A percentile compares a stretch with the other conserved stretches of the same genome.
Evolutionary conservation across 495 filamentous ascomycete genomes (phyloP).

Genomic region (Penicillium bialowiezense): DNA sequence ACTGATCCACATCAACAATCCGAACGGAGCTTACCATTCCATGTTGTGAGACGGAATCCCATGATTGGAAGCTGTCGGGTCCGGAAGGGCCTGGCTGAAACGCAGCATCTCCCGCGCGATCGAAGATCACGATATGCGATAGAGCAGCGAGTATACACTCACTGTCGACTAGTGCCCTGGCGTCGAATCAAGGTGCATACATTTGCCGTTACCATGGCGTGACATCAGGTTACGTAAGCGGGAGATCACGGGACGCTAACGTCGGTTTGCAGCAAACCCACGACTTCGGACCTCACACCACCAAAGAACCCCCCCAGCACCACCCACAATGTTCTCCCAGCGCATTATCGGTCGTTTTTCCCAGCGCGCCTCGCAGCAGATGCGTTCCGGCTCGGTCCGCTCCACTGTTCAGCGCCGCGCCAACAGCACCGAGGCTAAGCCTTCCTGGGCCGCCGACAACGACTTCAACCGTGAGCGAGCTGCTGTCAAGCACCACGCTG

Average conservation of each 20-base stretch:
- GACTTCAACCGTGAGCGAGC: conserved; percentile 82
- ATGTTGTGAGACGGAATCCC: conserved; percentile 81
- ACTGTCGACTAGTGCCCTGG: neutral
- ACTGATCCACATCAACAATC: neutral
- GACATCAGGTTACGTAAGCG: conserved; percentile 45
- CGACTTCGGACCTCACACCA: conserved; percentile 24
- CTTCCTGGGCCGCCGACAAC: conserved; percentile 64
- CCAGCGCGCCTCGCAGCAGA: conserved; percentile 56
- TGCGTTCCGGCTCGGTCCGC: conserved; percentile 55
- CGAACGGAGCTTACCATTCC: conserved; percentile 65
- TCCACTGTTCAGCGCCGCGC: conserved; percentile 63
- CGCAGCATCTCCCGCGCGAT: conserved; percentile 15
- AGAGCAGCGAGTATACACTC: neutral
- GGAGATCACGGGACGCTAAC: conserved; percentile 47
- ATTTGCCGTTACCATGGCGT: conserved; percentile 28
- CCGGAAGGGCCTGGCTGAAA: neutral
- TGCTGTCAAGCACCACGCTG: conserved; percentile 83
- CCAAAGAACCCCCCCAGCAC: conserved; percentile 16
- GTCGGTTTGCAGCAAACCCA: conserved; percentile 33
- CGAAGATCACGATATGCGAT: neutral
- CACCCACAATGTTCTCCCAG: conserved; percentile 58
- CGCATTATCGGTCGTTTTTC: conserved; percentile 58
- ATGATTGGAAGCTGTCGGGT: conserved; percentile 38
- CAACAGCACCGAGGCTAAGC: conserved; percentile 53
- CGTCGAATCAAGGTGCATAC: neutral